A percentile compares a stretch with the other conserved stretches of the same genome.
These are phyloP conservation scores for Kazachstania taianensis DNA, from an alignment of 805 yeast species.

Conservation along the genomic window DNA sequence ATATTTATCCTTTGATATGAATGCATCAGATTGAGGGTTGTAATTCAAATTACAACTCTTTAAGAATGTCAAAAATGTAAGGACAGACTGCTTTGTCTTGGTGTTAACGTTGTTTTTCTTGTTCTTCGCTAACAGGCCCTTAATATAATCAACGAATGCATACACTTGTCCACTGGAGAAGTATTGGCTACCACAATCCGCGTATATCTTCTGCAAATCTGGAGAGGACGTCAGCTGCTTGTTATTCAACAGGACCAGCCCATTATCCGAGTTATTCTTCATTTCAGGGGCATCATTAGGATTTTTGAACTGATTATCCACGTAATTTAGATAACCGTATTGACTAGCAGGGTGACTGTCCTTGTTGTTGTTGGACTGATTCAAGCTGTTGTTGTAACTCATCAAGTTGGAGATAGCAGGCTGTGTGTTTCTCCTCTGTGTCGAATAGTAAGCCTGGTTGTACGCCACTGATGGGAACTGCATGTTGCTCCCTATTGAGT, in stretches of 20 bases:
- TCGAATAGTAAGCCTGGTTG: no score
- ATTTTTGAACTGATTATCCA: slow-evolving; percentile 4
- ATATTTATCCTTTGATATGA: slow-evolving; percentile 19
- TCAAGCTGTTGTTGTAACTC: not conserved
- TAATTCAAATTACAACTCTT: slow-evolving; percentile 38
- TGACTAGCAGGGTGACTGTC: not conserved
- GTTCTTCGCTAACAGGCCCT: slow-evolving; percentile 14
- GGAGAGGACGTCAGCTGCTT: slow-evolving; percentile 35
- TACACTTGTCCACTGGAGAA: slow-evolving; percentile 40
- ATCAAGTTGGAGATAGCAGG: slow-evolving; percentile 1
- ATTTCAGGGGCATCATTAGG: not conserved
- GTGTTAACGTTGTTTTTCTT: slow-evolving; percentile 11
- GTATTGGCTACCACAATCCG: slow-evolving; percentile 39
- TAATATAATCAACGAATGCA: slow-evolving; percentile 31
- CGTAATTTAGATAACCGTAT: slow-evolving; percentile 8
- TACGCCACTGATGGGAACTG: no score
- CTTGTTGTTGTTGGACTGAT: not conserved
- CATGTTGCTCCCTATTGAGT: no score
- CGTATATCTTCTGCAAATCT: slow-evolving; percentile 41
- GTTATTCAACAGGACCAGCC: not conserved
- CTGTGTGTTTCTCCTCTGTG: slow-evolving; percentile 4
- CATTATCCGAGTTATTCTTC: slow-evolving; percentile 3
- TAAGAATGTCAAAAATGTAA: slow-evolving; percentile 33
- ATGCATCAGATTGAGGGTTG: slow-evolving; percentile 29
- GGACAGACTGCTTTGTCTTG: slow-evolving; percentile 12